Conservation (phyloP, 176 grass and related monocot species). For the Carex myosuroides region DNA sequence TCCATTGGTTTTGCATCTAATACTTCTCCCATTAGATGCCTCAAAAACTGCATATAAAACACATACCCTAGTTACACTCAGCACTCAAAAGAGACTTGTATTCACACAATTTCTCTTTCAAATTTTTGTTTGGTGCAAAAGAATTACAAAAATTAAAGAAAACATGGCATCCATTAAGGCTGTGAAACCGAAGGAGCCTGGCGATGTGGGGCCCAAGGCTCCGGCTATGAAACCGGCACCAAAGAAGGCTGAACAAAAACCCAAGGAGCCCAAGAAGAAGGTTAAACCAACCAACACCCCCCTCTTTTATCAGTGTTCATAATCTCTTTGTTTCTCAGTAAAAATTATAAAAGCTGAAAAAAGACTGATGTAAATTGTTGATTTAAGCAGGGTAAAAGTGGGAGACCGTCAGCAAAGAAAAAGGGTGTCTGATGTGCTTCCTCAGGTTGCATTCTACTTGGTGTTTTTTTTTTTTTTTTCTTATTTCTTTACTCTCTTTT, state of each 20-base stretch:
- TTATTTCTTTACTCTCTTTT: neutral
- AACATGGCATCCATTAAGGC: constrained; percentile 21
- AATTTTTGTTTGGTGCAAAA: neutral
- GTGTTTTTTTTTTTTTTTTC: neutral
- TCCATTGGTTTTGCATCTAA: constrained; percentile 20
- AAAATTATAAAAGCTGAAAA: neutral
- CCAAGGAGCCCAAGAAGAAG: constrained; percentile 28
- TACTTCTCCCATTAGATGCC: neutral
- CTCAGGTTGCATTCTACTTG: neutral
- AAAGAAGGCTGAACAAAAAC: constrained; percentile 16
- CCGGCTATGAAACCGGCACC: constrained; percentile 1
- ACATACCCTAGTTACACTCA: neutral
- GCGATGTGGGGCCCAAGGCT: neutral
- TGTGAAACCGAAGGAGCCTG: neutral
- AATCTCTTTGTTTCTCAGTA: neutral
- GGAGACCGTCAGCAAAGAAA: neutral
- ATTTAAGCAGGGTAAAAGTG: neutral
- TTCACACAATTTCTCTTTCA: neutral
- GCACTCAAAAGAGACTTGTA: neutral
- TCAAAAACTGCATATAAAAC: neutral
- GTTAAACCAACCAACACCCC: neutral
- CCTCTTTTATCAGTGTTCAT: neutral
- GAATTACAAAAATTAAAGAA: neutral
- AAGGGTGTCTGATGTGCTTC: neutral
- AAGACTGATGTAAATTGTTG: neutral